These are phyloP conservation scores for Ophiosphaerella herpotricha DNA, from an alignment of 2,329 filamentous ascomycete species.

Conservation along the genomic window DNA sequence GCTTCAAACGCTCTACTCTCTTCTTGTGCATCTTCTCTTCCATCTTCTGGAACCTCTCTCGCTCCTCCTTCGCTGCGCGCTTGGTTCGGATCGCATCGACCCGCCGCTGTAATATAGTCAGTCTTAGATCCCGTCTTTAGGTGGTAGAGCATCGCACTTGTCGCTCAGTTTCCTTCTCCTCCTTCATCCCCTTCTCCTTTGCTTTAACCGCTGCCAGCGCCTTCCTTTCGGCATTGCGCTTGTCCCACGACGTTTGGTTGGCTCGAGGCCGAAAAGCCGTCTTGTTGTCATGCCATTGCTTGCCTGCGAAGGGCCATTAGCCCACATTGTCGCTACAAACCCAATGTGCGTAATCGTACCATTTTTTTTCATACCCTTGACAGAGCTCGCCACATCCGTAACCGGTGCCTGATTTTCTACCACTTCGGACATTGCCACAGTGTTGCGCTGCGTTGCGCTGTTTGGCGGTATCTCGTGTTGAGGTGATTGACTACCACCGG, in stretches of 20 bases:
- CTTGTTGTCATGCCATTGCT: conserved; percentile 88
- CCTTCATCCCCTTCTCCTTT: conserved; percentile 90
- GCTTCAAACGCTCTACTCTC: conserved; percentile 88
- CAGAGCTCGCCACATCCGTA: conserved; percentile 42
- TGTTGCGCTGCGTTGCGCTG: conserved; percentile 8
- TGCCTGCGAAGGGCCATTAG: conserved; percentile 63
- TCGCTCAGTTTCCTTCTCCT: conserved; percentile 89
- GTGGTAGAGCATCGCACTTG: conserved; percentile 61
- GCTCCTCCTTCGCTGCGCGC: conserved; percentile 87
- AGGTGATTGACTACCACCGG: conserved; percentile 19
- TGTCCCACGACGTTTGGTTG: conserved; percentile 78
- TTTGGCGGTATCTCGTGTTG: conserved; percentile 10
- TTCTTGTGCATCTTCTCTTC: conserved; percentile 98
- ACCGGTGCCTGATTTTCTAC: conserved; percentile 49
- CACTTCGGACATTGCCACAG: conserved; percentile 34
- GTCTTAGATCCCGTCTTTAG: not conserved
- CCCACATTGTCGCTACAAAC: conserved; percentile 5
- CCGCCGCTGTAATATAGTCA: conserved; percentile 61
- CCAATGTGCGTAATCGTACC: conserved; percentile 56
- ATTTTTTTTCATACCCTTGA: conserved; percentile 76
- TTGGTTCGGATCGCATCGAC: conserved; percentile 83
- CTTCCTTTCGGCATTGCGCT: conserved; percentile 72
- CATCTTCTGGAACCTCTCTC: conserved; percentile 89
- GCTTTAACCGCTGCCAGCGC: conserved; percentile 80
- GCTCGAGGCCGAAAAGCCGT: conserved; percentile 82